Base-by-base conservation (phyloP, 352 stramenopile genomes). In the Elongisporangium senticosum region DNA sequence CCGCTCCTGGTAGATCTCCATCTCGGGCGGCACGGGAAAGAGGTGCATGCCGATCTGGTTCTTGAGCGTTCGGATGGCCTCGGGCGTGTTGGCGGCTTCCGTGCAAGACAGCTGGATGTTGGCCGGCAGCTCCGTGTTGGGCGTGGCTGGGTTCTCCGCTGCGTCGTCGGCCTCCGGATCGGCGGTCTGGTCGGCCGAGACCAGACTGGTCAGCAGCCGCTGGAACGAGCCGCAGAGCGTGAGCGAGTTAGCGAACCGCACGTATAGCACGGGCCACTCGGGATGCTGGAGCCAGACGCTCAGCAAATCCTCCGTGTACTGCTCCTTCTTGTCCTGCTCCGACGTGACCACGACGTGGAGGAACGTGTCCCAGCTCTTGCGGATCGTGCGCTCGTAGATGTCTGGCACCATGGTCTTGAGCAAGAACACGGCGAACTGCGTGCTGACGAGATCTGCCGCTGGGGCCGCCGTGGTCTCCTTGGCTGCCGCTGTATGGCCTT, bases 331-430 rank as follows among this genome's bases (percentile, higher is more conserved):
- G 67, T 86, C 77, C 14, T 74, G 58, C 37, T 83, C 67, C 13
- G 59, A 58, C 10, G 69, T 65, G 33, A 84, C 77, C 2, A 89
- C 81, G 1, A 90, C 75, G 63, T 90, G 81, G 47, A 90, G 64
- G 54, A 87, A 88, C 20, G 75, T 75, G 55, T 89, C 68, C 81
- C 81, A 90, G 59, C 86, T 65, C 58, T 90, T 90, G n/a, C 53
- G 65, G 52, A 83, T 68, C 26, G 65, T 68, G 22, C 77, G 78
- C 47, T 89, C 58, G 47, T 86, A 90, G 3, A 89, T 69, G 53
- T 90, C 81, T 0, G 74, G 68, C 22, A 87, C 78, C 0, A 76
- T 86, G 3, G 78, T 75, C 58, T 79, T 79, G 8, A 85, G 59
- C 47, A 85, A 53, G 54, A 76, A 87, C 7, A 89, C 62, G 8